Conservation (phyloP, 1,284 basidiomycete species). For the Apiotrichum laibachii region DNA sequence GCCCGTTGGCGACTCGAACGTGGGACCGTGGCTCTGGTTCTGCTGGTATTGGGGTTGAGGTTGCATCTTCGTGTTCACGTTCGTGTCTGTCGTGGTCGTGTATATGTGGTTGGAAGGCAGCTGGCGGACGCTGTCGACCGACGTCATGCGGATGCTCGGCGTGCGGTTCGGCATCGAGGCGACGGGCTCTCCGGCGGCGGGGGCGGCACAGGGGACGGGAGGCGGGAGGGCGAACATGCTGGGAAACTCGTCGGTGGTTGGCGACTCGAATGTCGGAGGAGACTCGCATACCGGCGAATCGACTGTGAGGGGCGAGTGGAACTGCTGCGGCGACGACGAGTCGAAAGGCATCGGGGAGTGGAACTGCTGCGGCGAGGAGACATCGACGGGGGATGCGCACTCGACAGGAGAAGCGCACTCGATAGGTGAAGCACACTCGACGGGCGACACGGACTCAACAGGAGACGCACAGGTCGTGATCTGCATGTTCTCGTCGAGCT, state of each 20-base stretch:
- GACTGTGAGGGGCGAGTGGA: no score
- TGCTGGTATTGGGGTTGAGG: no score
- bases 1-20: not conserved
- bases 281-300: not conserved
- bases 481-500: not conserved
- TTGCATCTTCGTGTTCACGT: no score
- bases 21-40: no score
- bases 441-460: constrained; percentile 2
- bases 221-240: not conserved
- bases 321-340: not conserved
- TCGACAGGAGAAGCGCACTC: constrained; percentile 6
- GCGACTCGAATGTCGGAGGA: constrained; percentile 6
- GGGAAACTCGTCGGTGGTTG: constrained; percentile 8
- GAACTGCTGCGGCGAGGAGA: constrained; percentile 7
- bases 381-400: constrained; percentile 2
- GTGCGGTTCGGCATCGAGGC: not conserved
- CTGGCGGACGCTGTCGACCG: not conserved
- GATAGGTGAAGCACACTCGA: constrained; percentile 3
- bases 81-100: no score
- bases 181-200: not conserved
- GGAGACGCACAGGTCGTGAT: not conserved
- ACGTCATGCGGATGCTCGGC: constrained; percentile 1
- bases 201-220: not conserved
- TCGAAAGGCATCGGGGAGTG: constrained; percentile 7
- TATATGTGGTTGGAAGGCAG: not conserved